Conservation (phyloP, 306 rosid genomes). For the Acacia confusa region DNA sequence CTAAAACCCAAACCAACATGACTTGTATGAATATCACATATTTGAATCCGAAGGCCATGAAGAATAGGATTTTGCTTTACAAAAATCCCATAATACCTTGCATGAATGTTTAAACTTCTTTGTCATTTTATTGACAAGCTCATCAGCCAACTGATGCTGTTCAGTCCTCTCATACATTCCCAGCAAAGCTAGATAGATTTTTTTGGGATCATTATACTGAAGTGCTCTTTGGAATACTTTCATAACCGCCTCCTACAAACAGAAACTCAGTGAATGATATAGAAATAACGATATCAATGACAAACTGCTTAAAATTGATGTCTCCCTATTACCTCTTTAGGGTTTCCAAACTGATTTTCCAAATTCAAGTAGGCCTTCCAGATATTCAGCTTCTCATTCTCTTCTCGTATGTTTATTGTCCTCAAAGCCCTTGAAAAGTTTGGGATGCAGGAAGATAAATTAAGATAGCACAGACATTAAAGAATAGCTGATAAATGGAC, state of each 20-base stretch:
- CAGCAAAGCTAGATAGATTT: conserved; percentile 73
- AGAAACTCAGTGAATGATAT: conserved; percentile 26
- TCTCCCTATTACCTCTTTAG: conserved; percentile 65
- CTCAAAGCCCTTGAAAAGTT: conserved; percentile 71
- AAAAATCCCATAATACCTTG: conserved; percentile 58
- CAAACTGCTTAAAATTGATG: neutral
- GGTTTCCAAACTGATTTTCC: conserved; percentile 84
- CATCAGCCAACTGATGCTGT: conserved; percentile 67
- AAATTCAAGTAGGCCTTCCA: conserved; percentile 92
- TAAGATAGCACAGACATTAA: neutral
- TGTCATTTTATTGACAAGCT: conserved; percentile 74
- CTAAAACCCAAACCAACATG: conserved; percentile 43
- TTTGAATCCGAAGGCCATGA: neutral
- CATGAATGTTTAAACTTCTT: conserved; percentile 90
- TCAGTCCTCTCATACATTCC: conserved; percentile 89
- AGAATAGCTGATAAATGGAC: neutral
- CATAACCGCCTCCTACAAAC: conserved; percentile 70
- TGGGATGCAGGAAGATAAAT: conserved; percentile 13
- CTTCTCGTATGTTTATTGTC: conserved; percentile 83
- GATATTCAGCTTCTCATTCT: conserved; percentile 85
- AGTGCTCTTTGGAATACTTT: conserved; percentile 80
- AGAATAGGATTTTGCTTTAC: neutral
- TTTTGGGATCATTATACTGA: conserved; percentile 77
- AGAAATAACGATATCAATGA: neutral
- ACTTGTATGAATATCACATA: neutral